These are phyloP conservation scores for Nothophoma quercina DNA, from an alignment of 2,329 filamentous ascomycete genomes.

Conservation along the genomic window DNA sequence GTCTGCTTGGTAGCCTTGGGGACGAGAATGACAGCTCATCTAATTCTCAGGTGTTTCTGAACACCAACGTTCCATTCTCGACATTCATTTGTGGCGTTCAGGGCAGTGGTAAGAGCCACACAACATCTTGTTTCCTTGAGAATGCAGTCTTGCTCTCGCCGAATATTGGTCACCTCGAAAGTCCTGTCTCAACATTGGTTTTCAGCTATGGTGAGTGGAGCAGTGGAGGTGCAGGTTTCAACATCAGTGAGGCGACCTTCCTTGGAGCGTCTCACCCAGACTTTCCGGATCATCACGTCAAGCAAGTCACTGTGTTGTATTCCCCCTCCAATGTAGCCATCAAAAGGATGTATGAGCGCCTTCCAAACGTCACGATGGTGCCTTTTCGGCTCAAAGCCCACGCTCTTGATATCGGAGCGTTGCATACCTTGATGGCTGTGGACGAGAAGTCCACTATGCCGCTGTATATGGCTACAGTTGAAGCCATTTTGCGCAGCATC, in stretches of 20 bases:
- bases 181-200: slow-evolving; percentile 65
- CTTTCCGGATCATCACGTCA: slow-evolving; percentile 21
- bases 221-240: slow-evolving; percentile 55
- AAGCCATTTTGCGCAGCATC: slow-evolving; percentile 63
- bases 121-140: slow-evolving; percentile 63
- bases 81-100: slow-evolving; percentile 70
- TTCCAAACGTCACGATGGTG: slow-evolving; percentile 54
- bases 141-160: slow-evolving; percentile 53
- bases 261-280: slow-evolving; percentile 51
- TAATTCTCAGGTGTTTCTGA: slow-evolving; percentile 53
- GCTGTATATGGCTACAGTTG: slow-evolving; percentile 61
- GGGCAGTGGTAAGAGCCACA: slow-evolving; percentile 69
- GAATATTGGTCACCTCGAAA: slow-evolving; percentile 54
- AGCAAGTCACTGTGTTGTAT: slow-evolving; percentile 31
- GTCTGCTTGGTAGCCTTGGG: slow-evolving; percentile 11
- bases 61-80: slow-evolving; percentile 64
- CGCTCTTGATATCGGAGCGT: slow-evolving; percentile 60
- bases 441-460: slow-evolving; percentile 47
- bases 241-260: slow-evolving; percentile 65
- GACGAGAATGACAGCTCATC: background rate
- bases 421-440: slow-evolving; percentile 46
- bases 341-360: slow-evolving; percentile 25
- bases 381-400: slow-evolving; percentile 57
- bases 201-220: slow-evolving; percentile 62
- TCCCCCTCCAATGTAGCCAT: slow-evolving; percentile 37